These are phyloP conservation scores for Boletus rubroflammeus DNA, from an alignment of 768 basidiomycete genomes.

Conservation along the genomic window DNA sequence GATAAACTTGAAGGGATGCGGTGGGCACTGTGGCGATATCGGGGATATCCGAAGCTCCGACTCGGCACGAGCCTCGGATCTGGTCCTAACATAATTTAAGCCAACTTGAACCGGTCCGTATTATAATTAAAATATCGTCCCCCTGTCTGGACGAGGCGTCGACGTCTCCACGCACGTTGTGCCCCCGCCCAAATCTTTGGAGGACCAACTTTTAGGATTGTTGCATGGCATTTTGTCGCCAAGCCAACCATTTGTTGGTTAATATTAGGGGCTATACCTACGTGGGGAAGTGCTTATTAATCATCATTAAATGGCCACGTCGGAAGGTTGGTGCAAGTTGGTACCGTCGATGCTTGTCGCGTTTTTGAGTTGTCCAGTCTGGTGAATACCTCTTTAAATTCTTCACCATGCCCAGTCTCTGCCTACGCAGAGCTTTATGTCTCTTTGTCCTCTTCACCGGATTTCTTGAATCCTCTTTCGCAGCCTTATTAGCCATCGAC, in stretches of 20 bases:
- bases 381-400: slow-evolving; percentile 17
- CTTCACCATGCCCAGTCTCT: slow-evolving; percentile 20
- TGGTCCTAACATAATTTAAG: too few relatives aligned
- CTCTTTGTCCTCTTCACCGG: slow-evolving; percentile 22
- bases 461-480: slow-evolving; percentile 40
- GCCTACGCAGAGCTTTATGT: slow-evolving; percentile 26
- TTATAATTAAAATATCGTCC: too few relatives aligned
- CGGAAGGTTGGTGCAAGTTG: background rate
- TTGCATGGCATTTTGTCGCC: background rate
- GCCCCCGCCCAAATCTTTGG: too few relatives aligned
- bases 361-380: slow-evolving; percentile 8
- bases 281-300: slow-evolving; percentile 8
- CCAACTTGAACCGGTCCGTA: too few relatives aligned
- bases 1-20: too few relatives aligned
- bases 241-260: too few relatives aligned
- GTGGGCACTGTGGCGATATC: too few relatives aligned
- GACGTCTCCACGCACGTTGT: too few relatives aligned
- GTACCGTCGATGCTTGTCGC: slow-evolving; percentile 12
- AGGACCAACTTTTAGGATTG: too few relatives aligned
- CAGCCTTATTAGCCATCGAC: slow-evolving; percentile 91
- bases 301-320: slow-evolving; percentile 23
- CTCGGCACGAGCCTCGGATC: too few relatives aligned
- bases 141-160: too few relatives aligned
- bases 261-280: slow-evolving; percentile 1
- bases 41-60: too few relatives aligned